phyloP scores from a whole-genome alignment of 2,329 filamentous ascomycete genomes.

The Sporothrix phasma region DNA sequence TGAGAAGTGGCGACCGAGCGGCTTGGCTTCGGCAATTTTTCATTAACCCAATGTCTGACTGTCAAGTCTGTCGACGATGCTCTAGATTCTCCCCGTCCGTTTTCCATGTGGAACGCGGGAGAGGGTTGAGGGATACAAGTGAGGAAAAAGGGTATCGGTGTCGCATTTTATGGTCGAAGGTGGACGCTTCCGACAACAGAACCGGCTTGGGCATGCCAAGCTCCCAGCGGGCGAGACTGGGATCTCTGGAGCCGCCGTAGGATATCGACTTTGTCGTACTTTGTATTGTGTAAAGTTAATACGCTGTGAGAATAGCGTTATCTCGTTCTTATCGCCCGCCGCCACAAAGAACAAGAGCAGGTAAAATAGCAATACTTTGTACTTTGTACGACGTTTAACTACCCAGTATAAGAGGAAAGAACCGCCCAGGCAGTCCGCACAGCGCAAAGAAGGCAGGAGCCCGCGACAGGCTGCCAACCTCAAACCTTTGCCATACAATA shows the following conservation, averaged over 20 bases:
- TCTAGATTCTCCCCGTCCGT: not conserved
- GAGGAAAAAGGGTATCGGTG: not conserved
- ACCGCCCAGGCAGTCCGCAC: not conserved
- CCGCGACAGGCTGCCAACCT: not conserved
- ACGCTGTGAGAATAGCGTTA: not conserved
- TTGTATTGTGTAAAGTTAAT: too few relatives aligned
- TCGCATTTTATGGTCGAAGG: not conserved
- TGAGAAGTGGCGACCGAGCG: not conserved
- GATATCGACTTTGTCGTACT: not conserved
- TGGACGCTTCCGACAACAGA: not conserved
- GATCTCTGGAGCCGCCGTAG: not conserved
- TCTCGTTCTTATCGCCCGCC: not conserved
- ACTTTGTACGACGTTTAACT: not conserved
- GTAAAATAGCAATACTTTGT: not conserved
- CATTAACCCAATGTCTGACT: not conserved
- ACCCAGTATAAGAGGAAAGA: not conserved
- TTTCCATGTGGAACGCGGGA: not conserved
- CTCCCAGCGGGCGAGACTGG: not conserved
- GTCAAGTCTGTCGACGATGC: not conserved
- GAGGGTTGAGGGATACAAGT: not conserved
- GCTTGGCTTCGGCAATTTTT: not conserved
- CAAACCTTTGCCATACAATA: too few relatives aligned
- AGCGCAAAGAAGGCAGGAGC: not conserved
- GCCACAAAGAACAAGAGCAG: not conserved
- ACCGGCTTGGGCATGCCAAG: not conserved